Evolutionary conservation across 768 basidiomycete species (phyloP), one percentile per base, ranked within the genome.

Genomic region (Bullera alba): DNA sequence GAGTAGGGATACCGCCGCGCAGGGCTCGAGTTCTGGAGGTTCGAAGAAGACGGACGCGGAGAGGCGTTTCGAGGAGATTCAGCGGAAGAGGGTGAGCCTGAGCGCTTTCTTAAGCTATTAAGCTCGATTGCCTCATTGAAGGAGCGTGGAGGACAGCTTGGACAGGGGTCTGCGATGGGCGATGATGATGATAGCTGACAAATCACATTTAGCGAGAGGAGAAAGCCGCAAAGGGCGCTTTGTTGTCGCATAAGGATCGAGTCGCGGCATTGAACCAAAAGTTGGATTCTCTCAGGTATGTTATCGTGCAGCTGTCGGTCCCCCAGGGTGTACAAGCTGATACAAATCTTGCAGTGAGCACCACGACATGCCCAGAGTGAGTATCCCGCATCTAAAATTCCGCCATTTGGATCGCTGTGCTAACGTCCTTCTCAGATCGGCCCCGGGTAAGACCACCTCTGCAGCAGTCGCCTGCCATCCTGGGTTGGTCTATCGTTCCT

Each of bases 291-390:
- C 48, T 72, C 16, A 68, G 60, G 69, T 67, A 34, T 2, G 61
- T 6, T n/a, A 30, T 25, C 4, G 42, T 37, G 27, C 21, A 6
- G n/a, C n/a, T n/a, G n/a, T n/a, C n/a, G n/a, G n/a, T n/a, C n/a
- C n/a, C n/a, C n/a, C n/a, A n/a, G n/a, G n/a, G n/a, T n/a, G n/a
- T n/a, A n/a, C 23, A 23, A 26, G 42, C 22, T n/a, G 21, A 29
- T 34, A 29, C 50, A 45, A 35, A 49, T 39, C 19, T 12, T 17
- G 27, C 45, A 71, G 71, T 38, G 71, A 72, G 48, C 69, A 70
- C 50, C 65, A 72, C 48, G 71, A 72, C 50, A 60, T 72, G 57
- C 71, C 71, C 10, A 72, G 57, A 49, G 69, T 70, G 45, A 57
- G 68, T 51, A 38, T 34, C 14, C 28, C n/a, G n/a, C 39, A n/a